phyloP scores from a whole-genome alignment of 2,329 filamentous ascomycete genomes.

The Blastomyces silverae region DNA sequence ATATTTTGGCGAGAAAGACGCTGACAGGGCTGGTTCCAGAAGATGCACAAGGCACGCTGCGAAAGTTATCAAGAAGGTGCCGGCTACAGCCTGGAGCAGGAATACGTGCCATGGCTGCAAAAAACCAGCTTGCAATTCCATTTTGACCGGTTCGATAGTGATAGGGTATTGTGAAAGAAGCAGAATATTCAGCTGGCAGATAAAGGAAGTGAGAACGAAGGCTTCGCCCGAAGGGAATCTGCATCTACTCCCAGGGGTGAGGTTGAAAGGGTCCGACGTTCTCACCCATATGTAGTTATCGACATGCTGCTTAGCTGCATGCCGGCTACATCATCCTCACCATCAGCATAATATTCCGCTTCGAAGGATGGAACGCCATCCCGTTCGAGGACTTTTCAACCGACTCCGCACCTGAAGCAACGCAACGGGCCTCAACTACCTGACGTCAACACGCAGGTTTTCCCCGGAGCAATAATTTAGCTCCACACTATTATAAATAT shows the following conservation, averaged over 20 bases:
- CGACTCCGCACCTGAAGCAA: neutral
- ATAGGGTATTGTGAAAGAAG: neutral
- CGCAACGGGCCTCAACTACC: neutral
- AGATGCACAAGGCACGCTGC: constrained; percentile 5
- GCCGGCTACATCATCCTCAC: neutral
- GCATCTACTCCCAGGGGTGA: neutral
- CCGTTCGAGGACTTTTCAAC: neutral
- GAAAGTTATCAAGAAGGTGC: neutral
- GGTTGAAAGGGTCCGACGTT: neutral
- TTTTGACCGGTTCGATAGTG: neutral
- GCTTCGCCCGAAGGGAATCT: neutral
- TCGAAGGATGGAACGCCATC: neutral
- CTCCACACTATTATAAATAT: neutral
- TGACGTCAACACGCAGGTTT: neutral
- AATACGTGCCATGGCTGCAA: neutral
- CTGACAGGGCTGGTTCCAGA: neutral
- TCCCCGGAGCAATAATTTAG: neutral
- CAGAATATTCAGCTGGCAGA: neutral
- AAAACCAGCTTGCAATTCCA: neutral
- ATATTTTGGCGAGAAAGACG: constrained; percentile 8
- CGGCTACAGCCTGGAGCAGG: neutral
- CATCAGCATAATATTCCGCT: neutral
- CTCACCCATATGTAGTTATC: neutral
- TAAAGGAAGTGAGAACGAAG: neutral
- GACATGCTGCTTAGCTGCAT: neutral